Percentiles rank a stretch among this genome's conserved stretches.
phyloP scores from a whole-genome alignment of 2,329 filamentous ascomycete species.

The Passalora sequoiae region DNA sequence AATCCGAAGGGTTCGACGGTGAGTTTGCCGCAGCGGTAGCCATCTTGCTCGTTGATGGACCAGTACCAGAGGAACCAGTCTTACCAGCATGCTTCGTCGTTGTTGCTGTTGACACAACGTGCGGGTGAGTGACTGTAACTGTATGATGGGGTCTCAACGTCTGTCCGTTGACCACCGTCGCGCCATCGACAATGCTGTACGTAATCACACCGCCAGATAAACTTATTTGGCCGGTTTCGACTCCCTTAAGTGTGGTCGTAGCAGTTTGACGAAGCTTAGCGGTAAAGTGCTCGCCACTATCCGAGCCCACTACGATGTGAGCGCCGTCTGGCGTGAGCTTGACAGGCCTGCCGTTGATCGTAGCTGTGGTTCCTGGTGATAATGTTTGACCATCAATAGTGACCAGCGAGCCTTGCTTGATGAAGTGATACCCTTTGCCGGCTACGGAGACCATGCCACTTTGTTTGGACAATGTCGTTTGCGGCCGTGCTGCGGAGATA shows the following conservation, averaged over 20 bases:
- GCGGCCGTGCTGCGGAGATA: neutral
- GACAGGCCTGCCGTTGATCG: constrained; percentile 3
- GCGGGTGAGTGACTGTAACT: neutral
- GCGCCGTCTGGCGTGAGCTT: neutral
- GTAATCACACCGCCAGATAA: constrained; percentile 1
- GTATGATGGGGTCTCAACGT: neutral
- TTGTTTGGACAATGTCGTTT: neutral
- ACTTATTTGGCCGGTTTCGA: constrained; percentile 2
- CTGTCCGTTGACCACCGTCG: constrained; percentile 5
- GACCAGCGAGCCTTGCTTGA: neutral
- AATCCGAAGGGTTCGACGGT: neutral
- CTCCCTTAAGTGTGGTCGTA: neutral
- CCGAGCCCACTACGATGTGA: neutral
- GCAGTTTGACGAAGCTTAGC: constrained; percentile 3
- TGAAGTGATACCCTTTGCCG: neutral
- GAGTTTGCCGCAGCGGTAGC: neutral
- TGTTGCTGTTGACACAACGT: neutral
- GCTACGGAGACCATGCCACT: neutral
- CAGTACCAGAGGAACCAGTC: neutral
- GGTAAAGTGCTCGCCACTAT: neutral
- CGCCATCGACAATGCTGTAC: constrained; percentile 1
- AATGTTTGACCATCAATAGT: constrained; percentile 6
- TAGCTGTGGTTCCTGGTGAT: neutral
- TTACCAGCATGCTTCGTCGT: neutral
- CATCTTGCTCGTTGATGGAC: neutral